Evolutionary conservation across 2,329 filamentous ascomycete species (phyloP).

Genomic region (Penicillium polonicum): DNA sequence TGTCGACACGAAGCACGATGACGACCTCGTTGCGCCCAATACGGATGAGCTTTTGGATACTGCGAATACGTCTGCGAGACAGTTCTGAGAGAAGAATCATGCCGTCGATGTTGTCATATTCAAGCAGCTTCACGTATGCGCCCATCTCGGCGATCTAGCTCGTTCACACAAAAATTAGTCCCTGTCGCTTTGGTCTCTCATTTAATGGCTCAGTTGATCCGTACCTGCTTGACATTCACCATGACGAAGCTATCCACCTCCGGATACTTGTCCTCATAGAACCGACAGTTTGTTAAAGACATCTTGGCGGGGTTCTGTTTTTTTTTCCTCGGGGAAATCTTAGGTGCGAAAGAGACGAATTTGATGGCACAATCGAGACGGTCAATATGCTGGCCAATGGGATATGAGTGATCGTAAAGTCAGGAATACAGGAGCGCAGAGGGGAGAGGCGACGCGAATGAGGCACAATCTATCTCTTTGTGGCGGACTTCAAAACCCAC

Average conservation of each 20-base stretch:
- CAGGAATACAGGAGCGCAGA: conserved; percentile 9
- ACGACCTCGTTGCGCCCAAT: conserved; percentile 98
- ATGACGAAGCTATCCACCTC: conserved; percentile 99
- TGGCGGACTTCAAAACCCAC: conserved; percentile 43
- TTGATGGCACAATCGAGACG: conserved; percentile 14
- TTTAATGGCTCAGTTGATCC: conserved; percentile 6
- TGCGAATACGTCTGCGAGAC: conserved; percentile 94
- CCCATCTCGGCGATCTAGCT: conserved; percentile 96
- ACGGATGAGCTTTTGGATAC: conserved; percentile 97
- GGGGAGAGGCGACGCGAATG: conserved; percentile 18
- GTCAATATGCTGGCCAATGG: conserved; percentile 6
- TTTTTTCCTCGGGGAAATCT: conserved; percentile 19
- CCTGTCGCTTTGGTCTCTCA: not conserved
- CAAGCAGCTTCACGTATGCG: conserved; percentile 97
- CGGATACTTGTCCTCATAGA: conserved; percentile 96
- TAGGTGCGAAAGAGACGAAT: conserved; percentile 9
- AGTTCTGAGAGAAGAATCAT: conserved; percentile 99
- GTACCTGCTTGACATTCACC: conserved; percentile 98
- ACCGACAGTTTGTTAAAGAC: conserved; percentile 95
- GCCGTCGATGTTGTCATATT: conserved; percentile 99
- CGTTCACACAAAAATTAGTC: conserved; percentile 13
- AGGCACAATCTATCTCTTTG: conserved; percentile 37
- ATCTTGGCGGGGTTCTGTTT: conserved; percentile 62
- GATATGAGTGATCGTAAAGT: conserved; percentile 14
- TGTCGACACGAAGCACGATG: conserved; percentile 96